Evolutionary conservation across 495 filamentous ascomycete species (phyloP).

Genomic region (Stereocaulon alpinum): DNA sequence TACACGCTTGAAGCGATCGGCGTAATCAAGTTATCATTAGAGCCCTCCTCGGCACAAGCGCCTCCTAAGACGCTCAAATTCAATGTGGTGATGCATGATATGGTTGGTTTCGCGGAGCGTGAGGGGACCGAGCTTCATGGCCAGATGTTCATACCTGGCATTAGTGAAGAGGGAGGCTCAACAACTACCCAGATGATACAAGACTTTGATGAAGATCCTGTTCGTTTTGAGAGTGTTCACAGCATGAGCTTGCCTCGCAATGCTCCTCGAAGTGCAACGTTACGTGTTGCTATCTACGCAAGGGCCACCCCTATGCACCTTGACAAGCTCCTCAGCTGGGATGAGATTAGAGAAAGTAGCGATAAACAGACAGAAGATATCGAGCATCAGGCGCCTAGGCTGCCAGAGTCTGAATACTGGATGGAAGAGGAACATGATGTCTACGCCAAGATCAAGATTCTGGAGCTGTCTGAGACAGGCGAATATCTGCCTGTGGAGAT

Average conservation of each 20-base stretch:
- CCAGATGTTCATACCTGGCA: constrained; percentile 86
- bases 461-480: constrained; percentile 83
- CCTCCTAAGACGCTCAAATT: constrained; percentile 92
- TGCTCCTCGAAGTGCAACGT: constrained; percentile 58
- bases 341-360: constrained; percentile 78
- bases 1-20: constrained; percentile 84
- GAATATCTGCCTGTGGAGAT: constrained; percentile 91
- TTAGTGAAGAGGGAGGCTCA: constrained; percentile 84
- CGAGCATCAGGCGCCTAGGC: constrained; percentile 54
- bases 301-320: constrained; percentile 87
- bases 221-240: constrained; percentile 94
- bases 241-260: constrained; percentile 94
- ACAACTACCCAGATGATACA: constrained; percentile 90
- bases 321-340: constrained; percentile 96
- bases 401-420: constrained; percentile 86
- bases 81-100: constrained; percentile 96
- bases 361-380: constrained; percentile 34
- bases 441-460: constrained; percentile 73
- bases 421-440: constrained; percentile 90
- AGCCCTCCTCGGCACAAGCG: constrained; percentile 87
- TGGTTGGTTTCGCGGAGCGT: constrained; percentile 90
- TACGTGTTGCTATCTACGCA: constrained; percentile 91
- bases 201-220: constrained; percentile 88
- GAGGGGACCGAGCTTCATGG: constrained; percentile 95
- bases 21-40: constrained; percentile 79